A percentile compares a stretch with the other conserved stretches of the same genome.
phyloP scores from a whole-genome alignment of 2,329 filamentous ascomycete species.

The Ceratocystis papillata region DNA sequence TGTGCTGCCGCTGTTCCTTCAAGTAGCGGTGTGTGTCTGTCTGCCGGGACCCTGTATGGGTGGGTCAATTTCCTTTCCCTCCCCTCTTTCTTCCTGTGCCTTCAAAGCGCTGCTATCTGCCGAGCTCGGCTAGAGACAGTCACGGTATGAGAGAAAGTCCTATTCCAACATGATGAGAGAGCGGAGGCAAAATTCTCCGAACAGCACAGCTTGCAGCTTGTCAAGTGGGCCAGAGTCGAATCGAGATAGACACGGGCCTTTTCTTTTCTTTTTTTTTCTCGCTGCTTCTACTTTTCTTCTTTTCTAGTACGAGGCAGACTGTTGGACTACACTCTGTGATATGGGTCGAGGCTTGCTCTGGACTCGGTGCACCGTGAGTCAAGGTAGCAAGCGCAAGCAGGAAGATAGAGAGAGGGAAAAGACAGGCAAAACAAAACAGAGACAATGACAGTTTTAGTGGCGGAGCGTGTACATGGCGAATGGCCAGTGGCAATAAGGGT shows the following conservation, averaged over 20 bases:
- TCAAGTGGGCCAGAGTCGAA: neutral
- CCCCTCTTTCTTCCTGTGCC: neutral
- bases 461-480: neutral
- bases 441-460: neutral
- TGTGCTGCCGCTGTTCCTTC: neutral
- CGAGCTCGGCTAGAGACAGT: neutral
- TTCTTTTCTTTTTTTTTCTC: neutral
- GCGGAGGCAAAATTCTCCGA: constrained; percentile 8
- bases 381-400: neutral
- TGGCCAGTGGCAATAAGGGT: neutral
- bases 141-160: neutral
- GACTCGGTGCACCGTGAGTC: neutral
- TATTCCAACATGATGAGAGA: neutral
- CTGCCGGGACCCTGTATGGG: neutral
- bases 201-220: neutral
- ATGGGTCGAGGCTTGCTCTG: neutral
- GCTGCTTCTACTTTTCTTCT: neutral
- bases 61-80: neutral
- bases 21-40: constrained; percentile 9
- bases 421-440: neutral
- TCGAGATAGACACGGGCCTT: neutral
- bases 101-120: neutral
- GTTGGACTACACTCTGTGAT: neutral
- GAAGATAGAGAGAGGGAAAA: neutral
- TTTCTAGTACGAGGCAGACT: neutral